Percentiles rank a stretch among this genome's conserved stretches.
phyloP scores from a whole-genome alignment of 768 basidiomycete species.

The Boletus coccyginus region DNA sequence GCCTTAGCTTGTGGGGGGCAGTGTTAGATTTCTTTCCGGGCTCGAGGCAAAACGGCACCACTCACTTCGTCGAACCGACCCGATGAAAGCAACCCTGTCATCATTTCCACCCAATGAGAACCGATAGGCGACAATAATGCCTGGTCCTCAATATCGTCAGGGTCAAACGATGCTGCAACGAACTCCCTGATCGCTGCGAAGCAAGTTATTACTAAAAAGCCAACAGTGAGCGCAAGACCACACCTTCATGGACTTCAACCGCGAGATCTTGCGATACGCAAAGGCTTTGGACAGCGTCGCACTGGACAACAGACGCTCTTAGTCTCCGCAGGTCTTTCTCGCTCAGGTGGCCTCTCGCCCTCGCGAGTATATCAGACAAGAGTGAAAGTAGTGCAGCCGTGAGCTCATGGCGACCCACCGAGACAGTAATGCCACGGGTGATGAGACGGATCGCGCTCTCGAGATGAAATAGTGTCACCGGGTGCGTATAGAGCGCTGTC shows the following conservation, averaged over 20 bases:
- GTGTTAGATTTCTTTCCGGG: neutral
- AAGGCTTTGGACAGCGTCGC: slow-evolving; percentile 32
- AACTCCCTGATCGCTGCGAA: slow-evolving; percentile 41
- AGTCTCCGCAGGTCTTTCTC: slow-evolving; percentile 32
- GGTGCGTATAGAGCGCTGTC: slow-evolving; percentile 28
- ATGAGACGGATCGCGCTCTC: slow-evolving; percentile 40
- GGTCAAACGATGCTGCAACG: slow-evolving; percentile 39
- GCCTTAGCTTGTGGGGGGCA: slow-evolving; percentile 11
- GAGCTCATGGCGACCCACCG: slow-evolving; percentile 20
- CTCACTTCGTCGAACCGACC: slow-evolving; percentile 12
- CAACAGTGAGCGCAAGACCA: neutral
- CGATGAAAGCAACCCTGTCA: slow-evolving; percentile 15
- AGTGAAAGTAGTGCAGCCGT: slow-evolving; percentile 36
- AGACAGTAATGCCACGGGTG: slow-evolving; percentile 32
- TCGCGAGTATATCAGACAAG: slow-evolving; percentile 36
- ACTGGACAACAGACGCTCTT: slow-evolving; percentile 42
- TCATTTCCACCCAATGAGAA: slow-evolving; percentile 39
- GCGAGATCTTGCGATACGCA: slow-evolving; percentile 32
- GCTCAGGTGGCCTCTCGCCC: slow-evolving; percentile 27
- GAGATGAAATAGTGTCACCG: slow-evolving; percentile 27
- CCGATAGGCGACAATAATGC: slow-evolving; percentile 39
- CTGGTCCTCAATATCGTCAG: slow-evolving; percentile 36
- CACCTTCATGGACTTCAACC: slow-evolving; percentile 36
- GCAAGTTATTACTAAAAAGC: neutral
- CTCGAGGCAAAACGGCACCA: neutral